Evolutionary conservation across 208 protist genomes (phyloP), one percentile per base, ranked within the genome.

Genomic region (Leishmania gerbilli): DNA sequence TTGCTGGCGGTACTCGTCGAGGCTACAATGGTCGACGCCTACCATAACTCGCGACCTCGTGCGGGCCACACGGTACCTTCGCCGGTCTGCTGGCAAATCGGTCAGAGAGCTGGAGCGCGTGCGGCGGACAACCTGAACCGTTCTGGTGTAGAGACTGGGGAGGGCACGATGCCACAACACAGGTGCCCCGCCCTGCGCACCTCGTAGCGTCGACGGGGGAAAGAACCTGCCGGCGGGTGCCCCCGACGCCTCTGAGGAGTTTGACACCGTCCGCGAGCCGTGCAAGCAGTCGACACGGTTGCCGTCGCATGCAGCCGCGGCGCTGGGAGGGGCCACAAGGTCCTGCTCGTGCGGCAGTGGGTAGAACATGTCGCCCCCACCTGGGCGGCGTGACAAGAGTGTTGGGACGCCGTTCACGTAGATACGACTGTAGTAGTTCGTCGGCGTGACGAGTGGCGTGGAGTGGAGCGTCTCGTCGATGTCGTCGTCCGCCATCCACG

Each of bases 311-410:
- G 60, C 42, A 2, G 45, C 2, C 1, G 47, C 2, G 68, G 74
- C 74, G 40, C 34, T 76, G 13, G 4, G n/a, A 15, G 83, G 56
- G 34, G 58, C 69, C 71, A 88, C 69, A 31, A 83, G 79, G 40
- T 84, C 82, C 62, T 80, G 62, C 76, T 95, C 92, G 75, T 95
- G 91, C 17, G 94, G 92, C 71, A 97, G 85, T 15, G 90, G 88
- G 76, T 94, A 95, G 82, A 98, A 98, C 84, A 97, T 91, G 71
- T 96, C 93, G 6, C 95, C 93, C 0, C 95, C 95, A 7, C 95
- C 95, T 0, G 93, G 93, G 7, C 90, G 84, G 13, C 86, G 87
- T 3, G 93, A 93, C 19, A 98, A 64, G 42, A 98, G 80, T 58
- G 91, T 84, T 0, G 95, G 91, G 31, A 96, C 55, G 1, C 95